Evolutionary conservation across 345 rosid species (phyloP).

Genomic region (Noccaea caerulescens): DNA sequence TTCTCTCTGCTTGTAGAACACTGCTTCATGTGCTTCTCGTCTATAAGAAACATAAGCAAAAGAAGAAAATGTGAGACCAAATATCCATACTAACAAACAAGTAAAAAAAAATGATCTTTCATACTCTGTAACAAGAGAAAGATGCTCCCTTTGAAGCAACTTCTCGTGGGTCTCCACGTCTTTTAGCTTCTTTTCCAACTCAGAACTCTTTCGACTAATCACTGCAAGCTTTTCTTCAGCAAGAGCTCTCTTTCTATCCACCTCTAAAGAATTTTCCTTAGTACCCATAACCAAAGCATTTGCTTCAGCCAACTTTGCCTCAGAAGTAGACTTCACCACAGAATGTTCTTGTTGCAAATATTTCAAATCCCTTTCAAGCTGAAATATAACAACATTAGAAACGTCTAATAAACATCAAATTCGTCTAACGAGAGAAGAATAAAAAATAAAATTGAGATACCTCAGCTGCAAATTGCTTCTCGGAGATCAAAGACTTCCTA

Average conservation of each 20-base stretch:
- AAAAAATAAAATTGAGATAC: conserved; percentile 45
- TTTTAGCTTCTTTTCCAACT: conserved; percentile 69
- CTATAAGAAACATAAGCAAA: conserved; percentile 46
- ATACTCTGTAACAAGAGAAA: conserved; percentile 75
- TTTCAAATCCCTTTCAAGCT: conserved; percentile 79
- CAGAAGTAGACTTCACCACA: conserved; percentile 60
- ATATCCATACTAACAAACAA: conserved; percentile 13
- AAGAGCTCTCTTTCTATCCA: conserved; percentile 55
- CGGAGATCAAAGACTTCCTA: conserved; percentile 58
- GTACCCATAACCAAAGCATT: conserved; percentile 60
- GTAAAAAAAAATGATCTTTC: neutral
- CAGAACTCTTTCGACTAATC: conserved; percentile 60
- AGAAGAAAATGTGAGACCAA: neutral
- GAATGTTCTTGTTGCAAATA: conserved; percentile 56
- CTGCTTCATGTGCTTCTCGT: conserved; percentile 75
- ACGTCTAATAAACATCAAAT: conserved; percentile 15
- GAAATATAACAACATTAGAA: conserved; percentile 27
- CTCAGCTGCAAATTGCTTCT: conserved; percentile 67
- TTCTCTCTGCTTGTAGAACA: conserved; percentile 71
- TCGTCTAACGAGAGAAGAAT: neutral
- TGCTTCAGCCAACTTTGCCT: conserved; percentile 67
- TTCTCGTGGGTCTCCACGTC: conserved; percentile 74
- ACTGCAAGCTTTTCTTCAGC: conserved; percentile 74
- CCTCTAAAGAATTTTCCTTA: conserved; percentile 61
- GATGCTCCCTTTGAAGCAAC: conserved; percentile 62